Evolutionary conservation across 208 protist species (phyloP).

Genomic region (Trypanosoma brucei): DNA sequence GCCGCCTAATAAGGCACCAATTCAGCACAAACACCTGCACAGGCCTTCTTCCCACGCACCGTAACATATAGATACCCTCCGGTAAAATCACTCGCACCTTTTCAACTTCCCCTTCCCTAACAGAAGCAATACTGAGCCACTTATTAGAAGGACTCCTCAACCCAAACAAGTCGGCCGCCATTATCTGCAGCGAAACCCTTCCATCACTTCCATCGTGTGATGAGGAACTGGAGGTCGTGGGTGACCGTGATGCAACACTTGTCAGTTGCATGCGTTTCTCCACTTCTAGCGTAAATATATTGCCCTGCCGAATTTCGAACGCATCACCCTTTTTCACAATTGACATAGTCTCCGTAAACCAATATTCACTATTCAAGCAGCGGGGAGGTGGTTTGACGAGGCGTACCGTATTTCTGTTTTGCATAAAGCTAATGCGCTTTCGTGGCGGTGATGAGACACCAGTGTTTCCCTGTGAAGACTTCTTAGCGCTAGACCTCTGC

Average conservation of each 20-base stretch:
- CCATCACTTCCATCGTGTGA: background rate
- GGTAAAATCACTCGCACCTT: constrained; percentile 59
- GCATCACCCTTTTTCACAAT: constrained; percentile 70
- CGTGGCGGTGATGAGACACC: background rate
- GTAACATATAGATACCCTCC: constrained; percentile 58
- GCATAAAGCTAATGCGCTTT: constrained; percentile 57
- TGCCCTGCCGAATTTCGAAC: constrained; percentile 71
- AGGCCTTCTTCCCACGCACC: constrained; percentile 34
- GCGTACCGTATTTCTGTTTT: constrained; percentile 59
- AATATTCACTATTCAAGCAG: constrained; percentile 68
- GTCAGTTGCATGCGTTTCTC: constrained; percentile 73
- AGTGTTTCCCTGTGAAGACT: background rate
- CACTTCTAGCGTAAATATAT: constrained; percentile 56
- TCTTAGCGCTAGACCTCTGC: background rate
- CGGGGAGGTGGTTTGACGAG: constrained; percentile 69
- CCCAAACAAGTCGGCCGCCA: constrained; percentile 6
- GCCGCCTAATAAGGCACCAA: background rate
- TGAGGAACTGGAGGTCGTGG: constrained; percentile 6
- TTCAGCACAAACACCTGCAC: constrained; percentile 54
- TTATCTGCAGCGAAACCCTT: constrained; percentile 17
- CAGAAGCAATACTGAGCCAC: constrained; percentile 41
- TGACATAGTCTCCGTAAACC: constrained; percentile 71
- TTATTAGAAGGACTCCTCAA: background rate
- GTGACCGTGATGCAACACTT: constrained; percentile 30
- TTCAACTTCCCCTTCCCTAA: constrained; percentile 23